phyloP scores from a whole-genome alignment of 768 basidiomycete species.

The Boletus edulis region DNA sequence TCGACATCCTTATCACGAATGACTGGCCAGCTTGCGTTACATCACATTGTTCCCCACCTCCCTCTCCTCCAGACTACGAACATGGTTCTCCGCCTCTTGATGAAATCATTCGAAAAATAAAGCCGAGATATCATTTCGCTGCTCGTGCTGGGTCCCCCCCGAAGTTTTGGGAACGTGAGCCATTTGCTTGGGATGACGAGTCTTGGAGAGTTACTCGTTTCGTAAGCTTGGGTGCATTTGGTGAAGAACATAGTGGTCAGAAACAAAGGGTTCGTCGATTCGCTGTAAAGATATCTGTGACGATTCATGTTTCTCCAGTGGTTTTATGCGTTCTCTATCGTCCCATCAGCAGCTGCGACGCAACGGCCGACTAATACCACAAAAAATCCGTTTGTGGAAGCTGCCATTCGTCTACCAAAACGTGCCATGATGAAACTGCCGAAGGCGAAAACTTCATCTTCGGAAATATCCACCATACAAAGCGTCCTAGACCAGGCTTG shows the following conservation, averaged over 20 bases:
- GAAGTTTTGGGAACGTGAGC: constrained; percentile 94
- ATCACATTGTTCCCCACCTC: constrained; percentile 52
- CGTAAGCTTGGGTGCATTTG: constrained; percentile 87
- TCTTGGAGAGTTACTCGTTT: constrained; percentile 66
- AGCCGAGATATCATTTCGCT: constrained; percentile 88
- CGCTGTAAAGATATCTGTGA: constrained; percentile 1
- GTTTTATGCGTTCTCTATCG: constrained; percentile 95
- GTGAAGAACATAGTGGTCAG: constrained; percentile 58
- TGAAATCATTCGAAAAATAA: constrained; percentile 59
- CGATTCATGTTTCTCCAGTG: constrained; percentile 51
- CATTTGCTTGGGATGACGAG: constrained; percentile 81
- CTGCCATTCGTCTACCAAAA: constrained; percentile 42
- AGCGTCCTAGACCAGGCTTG: constrained; percentile 57
- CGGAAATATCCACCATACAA: constrained; percentile 56
- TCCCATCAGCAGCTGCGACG: constrained; percentile 45
- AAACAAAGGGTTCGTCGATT: constrained; percentile 73
- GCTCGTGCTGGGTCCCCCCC: constrained; percentile 60
- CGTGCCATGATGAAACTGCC: constrained; percentile 47
- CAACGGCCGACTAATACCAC: constrained; percentile 62
- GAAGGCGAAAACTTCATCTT: constrained; percentile 68
- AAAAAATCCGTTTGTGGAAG: constrained; percentile 63
- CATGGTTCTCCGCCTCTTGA: constrained; percentile 58
- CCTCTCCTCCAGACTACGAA: constrained; percentile 44
- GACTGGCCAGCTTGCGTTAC: constrained; percentile 70
- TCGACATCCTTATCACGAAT: constrained; percentile 83